Conservation (phyloP, 116 monocot species). For the Iris pallida region DNA sequence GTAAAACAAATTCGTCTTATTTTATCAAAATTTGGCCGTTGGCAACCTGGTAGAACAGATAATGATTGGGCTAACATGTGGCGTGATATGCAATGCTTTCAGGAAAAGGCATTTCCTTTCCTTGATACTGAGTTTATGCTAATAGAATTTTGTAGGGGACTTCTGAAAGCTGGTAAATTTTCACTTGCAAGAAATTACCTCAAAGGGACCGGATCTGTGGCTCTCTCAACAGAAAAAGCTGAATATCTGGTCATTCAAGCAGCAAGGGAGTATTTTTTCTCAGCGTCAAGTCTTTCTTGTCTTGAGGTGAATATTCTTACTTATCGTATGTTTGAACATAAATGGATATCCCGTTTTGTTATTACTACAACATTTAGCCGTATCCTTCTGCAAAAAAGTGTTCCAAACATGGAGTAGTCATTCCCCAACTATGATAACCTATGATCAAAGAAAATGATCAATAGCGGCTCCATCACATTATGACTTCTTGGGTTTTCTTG, state of each 20-base stretch:
- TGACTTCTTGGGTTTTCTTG: too few species aligned
- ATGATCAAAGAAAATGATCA: too few species aligned
- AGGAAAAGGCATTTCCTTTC: slow-evolving; percentile 85
- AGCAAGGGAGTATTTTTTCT: slow-evolving; percentile 93
- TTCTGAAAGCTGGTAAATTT: slow-evolving; percentile 90
- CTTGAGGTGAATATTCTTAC: slow-evolving; percentile 56
- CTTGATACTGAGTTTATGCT: slow-evolving; percentile 86
- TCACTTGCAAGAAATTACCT: slow-evolving; percentile 93
- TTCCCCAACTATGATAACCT: too few species aligned
- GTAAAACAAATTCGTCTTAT: slow-evolving; percentile 84
- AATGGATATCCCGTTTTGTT: neutral
- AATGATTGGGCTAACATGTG: slow-evolving; percentile 89
- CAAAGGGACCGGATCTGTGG: slow-evolving; percentile 53
- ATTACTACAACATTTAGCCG: too few species aligned
- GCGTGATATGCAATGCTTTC: slow-evolving; percentile 78
- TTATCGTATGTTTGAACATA: neutral
- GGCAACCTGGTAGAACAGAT: slow-evolving; percentile 70
- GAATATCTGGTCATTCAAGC: slow-evolving; percentile 88
- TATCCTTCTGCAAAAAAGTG: too few species aligned
- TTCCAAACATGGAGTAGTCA: too few species aligned
- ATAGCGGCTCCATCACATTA: too few species aligned
- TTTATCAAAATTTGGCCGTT: slow-evolving; percentile 84
- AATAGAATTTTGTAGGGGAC: slow-evolving; percentile 78
- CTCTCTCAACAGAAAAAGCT: slow-evolving; percentile 64
- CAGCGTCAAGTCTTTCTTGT: slow-evolving; percentile 74